A percentile compares a stretch with the other conserved stretches of the same genome.
These are phyloP conservation scores for Cryptococcus deneoformans DNA, from an alignment of 1,284 basidiomycete species.

Conservation along the genomic window DNA sequence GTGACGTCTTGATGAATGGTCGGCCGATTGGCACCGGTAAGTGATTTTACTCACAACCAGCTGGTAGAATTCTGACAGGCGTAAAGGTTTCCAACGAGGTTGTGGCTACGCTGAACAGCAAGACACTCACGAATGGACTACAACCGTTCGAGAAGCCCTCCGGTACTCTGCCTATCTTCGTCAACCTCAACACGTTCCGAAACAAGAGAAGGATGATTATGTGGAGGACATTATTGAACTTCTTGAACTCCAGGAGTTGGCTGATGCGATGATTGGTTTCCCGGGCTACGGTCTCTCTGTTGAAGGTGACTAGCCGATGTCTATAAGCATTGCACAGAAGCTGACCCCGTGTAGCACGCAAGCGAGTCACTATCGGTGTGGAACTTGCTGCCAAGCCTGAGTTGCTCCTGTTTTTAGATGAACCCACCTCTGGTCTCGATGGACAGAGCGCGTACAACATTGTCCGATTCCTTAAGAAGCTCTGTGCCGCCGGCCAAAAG, in stretches of 20 bases:
- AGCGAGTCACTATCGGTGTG: slow-evolving; percentile 61
- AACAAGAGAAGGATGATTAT: slow-evolving; percentile 56
- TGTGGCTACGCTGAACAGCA: slow-evolving; percentile 67
- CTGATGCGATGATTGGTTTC: slow-evolving; percentile 53
- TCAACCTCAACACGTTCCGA: slow-evolving; percentile 53
- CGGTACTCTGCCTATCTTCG: slow-evolving; percentile 60
- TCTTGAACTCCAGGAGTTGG: slow-evolving; percentile 54
- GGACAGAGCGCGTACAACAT: slow-evolving; percentile 60
- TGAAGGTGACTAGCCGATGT: slow-evolving; percentile 15
- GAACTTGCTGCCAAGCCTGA: slow-evolving; percentile 60
- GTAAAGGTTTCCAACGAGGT: slow-evolving; percentile 50
- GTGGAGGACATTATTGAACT: slow-evolving; percentile 56
- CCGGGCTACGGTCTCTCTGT: slow-evolving; percentile 56
- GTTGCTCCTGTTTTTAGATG: slow-evolving; percentile 57
- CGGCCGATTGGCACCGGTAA: slow-evolving; percentile 48
- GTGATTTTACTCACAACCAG: neutral
- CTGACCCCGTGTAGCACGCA: slow-evolving; percentile 50
- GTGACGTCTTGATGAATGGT: slow-evolving; percentile 55
- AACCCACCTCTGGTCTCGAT: slow-evolving; percentile 58
- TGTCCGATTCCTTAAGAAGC: slow-evolving; percentile 46
- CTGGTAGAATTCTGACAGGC: neutral
- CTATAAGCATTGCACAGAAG: neutral
- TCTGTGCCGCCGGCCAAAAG: slow-evolving; percentile 69
- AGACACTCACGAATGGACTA: slow-evolving; percentile 82
- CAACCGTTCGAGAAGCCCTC: slow-evolving; percentile 61